Evolutionary conservation across 371 early-diverging fungal genomes (phyloP), one percentile per base, ranked within the genome.

Genomic region (Modicella reniformis): DNA sequence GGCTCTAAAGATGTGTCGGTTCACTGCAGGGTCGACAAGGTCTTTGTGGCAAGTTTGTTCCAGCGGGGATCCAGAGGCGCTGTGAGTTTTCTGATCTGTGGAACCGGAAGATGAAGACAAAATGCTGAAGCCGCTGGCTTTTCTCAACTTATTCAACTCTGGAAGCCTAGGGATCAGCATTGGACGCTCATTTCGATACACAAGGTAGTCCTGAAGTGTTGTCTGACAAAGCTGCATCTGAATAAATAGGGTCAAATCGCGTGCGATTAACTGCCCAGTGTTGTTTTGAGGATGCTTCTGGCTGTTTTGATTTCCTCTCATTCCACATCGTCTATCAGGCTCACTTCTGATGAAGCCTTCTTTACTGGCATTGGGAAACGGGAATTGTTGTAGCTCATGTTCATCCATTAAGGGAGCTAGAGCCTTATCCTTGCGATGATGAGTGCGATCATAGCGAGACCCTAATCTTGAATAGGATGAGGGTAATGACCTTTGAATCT

Each of bases 171-270:
- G 30, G 19, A 57, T 21, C 15, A 60, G 25, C 26, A 33, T 30
- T 9, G 77, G 72, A 0, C 70, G 74, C 17, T 69, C 83, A 52
- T 92, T 86, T 8, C 91, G 83, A 33, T 82, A 83, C 29, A 66
- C 57, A 0, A 91, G 68, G 30, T 84, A 91, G 73, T 91, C 88
- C 48, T 84, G 84, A 28, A 91, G 79, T 0, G 86, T 92, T 59
- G 90, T 89, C 66, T 90, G 90, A 75, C 94, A 94, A 26, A 94
- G 83, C 69, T 94, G 92, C 95, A 94, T 94, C 76, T 94, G 94
- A 61, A 94, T 92, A 72, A 90, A 92, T 19, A 94, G 75, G 0
- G 90, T 88, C 70, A 91, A 87, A n/a, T 81, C 82, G 13, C 80
- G 73, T 3, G 74, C 57, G 17, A 64, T 60, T 26, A 64, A 26